Evolutionary conservation across 2,329 filamentous ascomycete genomes (phyloP).

Genomic region (Fusarium begoniae): DNA sequence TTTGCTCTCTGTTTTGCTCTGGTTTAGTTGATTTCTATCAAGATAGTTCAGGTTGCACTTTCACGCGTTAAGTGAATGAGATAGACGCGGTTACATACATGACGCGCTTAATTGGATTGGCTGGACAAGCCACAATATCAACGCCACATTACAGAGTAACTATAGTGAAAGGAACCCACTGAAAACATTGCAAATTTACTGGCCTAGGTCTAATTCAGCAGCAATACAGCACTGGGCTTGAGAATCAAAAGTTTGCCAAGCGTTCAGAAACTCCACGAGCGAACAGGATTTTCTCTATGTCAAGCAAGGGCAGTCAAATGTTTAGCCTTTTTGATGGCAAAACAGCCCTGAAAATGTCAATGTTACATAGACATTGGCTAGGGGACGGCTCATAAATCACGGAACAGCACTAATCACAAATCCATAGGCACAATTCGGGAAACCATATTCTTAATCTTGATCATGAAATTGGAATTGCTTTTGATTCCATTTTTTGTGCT

Average conservation of each 20-base stretch:
- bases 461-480: constrained; percentile 42
- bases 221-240: background rate
- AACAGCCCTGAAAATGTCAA: background rate
- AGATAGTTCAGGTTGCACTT: background rate
- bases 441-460: constrained; percentile 40
- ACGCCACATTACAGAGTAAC: too few species aligned
- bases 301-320: background rate
- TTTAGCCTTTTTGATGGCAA: background rate
- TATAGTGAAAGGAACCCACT: background rate
- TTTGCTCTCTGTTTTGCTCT: background rate
- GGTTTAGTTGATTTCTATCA: constrained; percentile 1
- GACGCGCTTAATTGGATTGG: constrained; percentile 17
- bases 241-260: background rate
- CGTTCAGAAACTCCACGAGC: background rate
- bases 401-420: background rate
- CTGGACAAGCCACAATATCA: constrained; percentile 4
- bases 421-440: constrained; percentile 16
- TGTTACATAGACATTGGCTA: too few species aligned
- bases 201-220: background rate
- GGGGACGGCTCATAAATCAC: background rate
- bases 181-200: background rate
- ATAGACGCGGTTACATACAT: constrained; percentile 13
- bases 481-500: constrained; percentile 47
- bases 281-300: background rate
- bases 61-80: constrained; percentile 16